A percentile compares a stretch with the other conserved stretches of the same genome.
Evolutionary conservation across 2,329 filamentous ascomycete genomes (phyloP).

Genomic region (Davidsoniella australis): DNA sequence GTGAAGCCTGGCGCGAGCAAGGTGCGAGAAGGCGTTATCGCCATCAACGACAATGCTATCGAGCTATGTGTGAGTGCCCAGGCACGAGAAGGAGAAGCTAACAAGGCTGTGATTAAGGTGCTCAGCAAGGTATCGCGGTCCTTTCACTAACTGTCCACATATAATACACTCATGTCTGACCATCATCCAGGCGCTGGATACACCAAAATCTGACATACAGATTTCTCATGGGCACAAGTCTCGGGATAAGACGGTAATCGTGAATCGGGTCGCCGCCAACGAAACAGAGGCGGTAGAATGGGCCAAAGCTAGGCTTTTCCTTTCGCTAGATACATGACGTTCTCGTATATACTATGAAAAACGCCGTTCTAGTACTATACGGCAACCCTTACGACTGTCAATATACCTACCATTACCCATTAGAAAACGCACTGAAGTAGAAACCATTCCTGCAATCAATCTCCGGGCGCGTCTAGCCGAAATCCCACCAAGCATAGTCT

Average conservation of each 20-base stretch:
- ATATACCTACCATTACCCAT: no score
- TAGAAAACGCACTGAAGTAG: no score
- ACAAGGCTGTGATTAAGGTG: slow-evolving; percentile 45
- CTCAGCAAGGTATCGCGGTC: slow-evolving; percentile 35
- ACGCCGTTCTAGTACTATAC: no score
- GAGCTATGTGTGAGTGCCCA: slow-evolving; percentile 50
- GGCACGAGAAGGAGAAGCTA: slow-evolving; percentile 50
- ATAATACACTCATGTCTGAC: background rate
- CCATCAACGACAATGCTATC: slow-evolving; percentile 37
- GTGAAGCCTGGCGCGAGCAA: slow-evolving; percentile 50
- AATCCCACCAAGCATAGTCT: no score
- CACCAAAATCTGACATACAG: slow-evolving; percentile 46
- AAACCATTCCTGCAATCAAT: no score
- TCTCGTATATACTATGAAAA: no score
- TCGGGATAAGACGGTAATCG: slow-evolving; percentile 42
- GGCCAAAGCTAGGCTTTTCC: background rate
- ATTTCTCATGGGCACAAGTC: slow-evolving; percentile 47
- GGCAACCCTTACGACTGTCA: no score
- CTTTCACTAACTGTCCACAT: no score
- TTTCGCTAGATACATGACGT: no score
- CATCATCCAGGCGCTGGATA: slow-evolving; percentile 26
- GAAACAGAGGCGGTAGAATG: slow-evolving; percentile 2
- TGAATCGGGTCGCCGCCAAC: slow-evolving; percentile 22
- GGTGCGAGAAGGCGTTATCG: slow-evolving; percentile 41
- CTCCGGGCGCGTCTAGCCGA: no score